Evolutionary conservation across 78 protist species (phyloP).

Genomic region (Paratrimastix pyriformis): DNA sequence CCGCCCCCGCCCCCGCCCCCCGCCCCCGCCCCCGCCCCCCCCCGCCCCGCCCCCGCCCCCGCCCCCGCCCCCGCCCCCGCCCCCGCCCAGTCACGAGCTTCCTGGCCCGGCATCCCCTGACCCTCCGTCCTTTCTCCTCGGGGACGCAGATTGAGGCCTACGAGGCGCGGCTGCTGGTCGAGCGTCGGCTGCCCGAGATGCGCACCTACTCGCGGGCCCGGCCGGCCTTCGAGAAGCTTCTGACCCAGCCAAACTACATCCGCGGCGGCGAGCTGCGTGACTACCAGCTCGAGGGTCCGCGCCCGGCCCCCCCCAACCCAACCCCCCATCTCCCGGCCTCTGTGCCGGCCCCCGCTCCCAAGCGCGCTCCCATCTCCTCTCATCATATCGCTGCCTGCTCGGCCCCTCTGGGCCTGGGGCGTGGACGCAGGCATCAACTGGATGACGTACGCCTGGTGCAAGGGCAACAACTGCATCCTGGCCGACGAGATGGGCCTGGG

Average conservation of each 20-base stretch:
- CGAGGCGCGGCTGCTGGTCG: neutral
- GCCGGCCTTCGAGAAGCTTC: neutral
- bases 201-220: neutral
- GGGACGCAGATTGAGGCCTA: neutral
- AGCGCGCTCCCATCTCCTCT: no score
- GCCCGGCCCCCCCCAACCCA: no score
- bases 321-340: no score
- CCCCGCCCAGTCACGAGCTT: neutral
- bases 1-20: neutral
- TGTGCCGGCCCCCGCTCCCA: no score
- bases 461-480: slow-evolving; percentile 34
- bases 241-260: neutral
- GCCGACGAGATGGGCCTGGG: slow-evolving; percentile 82
- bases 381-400: no score
- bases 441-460: slow-evolving; percentile 31
- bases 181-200: neutral
- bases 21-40: neutral
- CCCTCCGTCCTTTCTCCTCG: no score
- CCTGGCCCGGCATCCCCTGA: no score
- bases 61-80: neutral
- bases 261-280: slow-evolving; percentile 49
- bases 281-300: slow-evolving; percentile 82
- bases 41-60: neutral
- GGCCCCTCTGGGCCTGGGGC: no score
- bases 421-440: slow-evolving; percentile 40